Evolutionary conservation across 192 early-diverging fungal genomes (phyloP).

Genomic region (Kappamyces sp.): DNA sequence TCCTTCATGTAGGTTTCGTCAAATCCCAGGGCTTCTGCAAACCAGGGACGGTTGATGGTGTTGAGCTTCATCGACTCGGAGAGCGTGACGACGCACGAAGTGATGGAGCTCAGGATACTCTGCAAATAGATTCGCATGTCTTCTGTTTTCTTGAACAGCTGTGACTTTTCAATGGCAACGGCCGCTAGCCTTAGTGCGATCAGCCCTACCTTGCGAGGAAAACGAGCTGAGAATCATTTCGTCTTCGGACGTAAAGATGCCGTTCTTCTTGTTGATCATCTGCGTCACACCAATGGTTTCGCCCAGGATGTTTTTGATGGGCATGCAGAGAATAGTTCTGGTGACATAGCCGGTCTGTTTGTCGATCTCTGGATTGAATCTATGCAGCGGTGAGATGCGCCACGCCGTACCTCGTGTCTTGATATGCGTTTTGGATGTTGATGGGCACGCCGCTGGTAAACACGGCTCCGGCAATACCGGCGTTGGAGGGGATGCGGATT

Average conservation of each 20-base stretch:
- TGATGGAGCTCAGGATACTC: conserved; percentile 39
- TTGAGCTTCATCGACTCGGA: conserved; percentile 23
- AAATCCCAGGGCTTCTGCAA: conserved; percentile 27
- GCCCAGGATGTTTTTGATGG: conserved; percentile 43
- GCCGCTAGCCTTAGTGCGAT: conserved; percentile 31
- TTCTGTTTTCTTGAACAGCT: conserved; percentile 48
- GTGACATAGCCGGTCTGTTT: conserved; percentile 42
- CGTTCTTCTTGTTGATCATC: conserved; percentile 45
- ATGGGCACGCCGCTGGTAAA: conserved; percentile 40
- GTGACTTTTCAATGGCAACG: conserved; percentile 50
- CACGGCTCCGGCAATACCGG: conserved; percentile 40
- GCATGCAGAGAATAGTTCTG: conserved; percentile 41
- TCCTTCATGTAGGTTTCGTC: conserved; percentile 27
- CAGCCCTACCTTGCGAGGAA: conserved; percentile 42
- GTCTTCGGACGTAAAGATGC: conserved; percentile 38
- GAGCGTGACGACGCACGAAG: conserved; percentile 46
- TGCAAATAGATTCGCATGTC: conserved; percentile 41
- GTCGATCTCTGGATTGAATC: conserved; percentile 46
- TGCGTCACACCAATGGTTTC: conserved; percentile 45
- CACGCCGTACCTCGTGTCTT: conserved; percentile 25
- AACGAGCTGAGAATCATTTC: conserved; percentile 45
- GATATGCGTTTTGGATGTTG: conserved; percentile 43
- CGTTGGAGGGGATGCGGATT: conserved; percentile 30
- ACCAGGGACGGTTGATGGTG: conserved; percentile 33
- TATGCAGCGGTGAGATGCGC: conserved; percentile 1